Base-by-base conservation (phyloP, 352 stramenopile species). In the Pythium monospermum region DNA sequence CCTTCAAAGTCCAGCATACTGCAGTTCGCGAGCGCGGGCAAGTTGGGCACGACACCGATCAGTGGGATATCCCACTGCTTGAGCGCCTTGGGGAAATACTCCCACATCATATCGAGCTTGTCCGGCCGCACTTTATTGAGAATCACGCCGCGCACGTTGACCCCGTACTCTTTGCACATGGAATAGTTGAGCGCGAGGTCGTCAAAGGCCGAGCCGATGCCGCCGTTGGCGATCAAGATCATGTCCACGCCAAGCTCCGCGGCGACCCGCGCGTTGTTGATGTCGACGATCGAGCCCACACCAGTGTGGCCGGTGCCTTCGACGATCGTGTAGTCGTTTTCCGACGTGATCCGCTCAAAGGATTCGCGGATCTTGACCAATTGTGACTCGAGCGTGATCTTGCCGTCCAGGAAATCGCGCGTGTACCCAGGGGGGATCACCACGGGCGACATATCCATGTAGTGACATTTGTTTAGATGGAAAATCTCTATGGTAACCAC, bases 351-450 rank as follows among this genome's bases (percentile, higher is more conserved):
- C 21, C 87, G 82, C 41, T 69, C 66, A 62, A 96, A 92, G 18
- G 90, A 85, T 21, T 54, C 27, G 35, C 77, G 59, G 46, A 98
- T 97, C 25, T 83, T 67, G 16, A 74, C 61, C 37, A 88, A 71
- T 49, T 94, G 80, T 61, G 94, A 65, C 32, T 76, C 59, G 22
- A 85, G 74, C n/a, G 81, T 95, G 19, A 96, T 83, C 61, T 98
- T 93, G 15, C 95, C 95, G 66, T 99, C 95, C 49, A 99, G 94
- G 59, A 96, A 99, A 48, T 98, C 79, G 60, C 94, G 91, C 35
- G 96, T 99, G 68, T 98, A 99, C 21, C 95, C 95, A 30, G 86
- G 64, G 1, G 95, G 96, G 64, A 99, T 98, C 67, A 99, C 93
- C 23, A 99, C 95, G 26, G 96, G 96, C 50, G 85, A 98, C 96